Evolutionary conservation across 2,329 filamentous ascomycete genomes (phyloP).

Genomic region (Stemphylium vesicarium): DNA sequence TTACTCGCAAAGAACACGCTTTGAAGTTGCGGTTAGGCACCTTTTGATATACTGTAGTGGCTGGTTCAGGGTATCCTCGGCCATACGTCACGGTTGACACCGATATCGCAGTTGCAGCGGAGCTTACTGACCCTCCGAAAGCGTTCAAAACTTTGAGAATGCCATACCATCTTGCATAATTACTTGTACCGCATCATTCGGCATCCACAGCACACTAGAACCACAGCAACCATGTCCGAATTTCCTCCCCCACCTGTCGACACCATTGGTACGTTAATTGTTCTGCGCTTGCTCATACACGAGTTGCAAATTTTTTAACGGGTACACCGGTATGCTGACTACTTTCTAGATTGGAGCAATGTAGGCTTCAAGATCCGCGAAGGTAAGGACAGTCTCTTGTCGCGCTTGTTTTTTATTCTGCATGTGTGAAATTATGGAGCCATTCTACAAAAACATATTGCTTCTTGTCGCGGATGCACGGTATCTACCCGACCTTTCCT

Average conservation of each 20-base stretch:
- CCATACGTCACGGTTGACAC: slow-evolving; percentile 14
- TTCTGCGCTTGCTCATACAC: background rate
- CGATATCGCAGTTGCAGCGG: slow-evolving; percentile 42
- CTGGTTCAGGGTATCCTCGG: slow-evolving; percentile 36
- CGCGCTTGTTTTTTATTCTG: background rate
- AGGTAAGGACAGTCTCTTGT: slow-evolving; percentile 59
- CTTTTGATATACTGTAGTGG: slow-evolving; percentile 32
- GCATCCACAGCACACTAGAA: slow-evolving; percentile 1
- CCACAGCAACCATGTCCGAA: slow-evolving; percentile 37
- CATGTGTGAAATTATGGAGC: background rate
- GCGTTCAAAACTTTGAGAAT: slow-evolving; percentile 17
- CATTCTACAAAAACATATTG: background rate
- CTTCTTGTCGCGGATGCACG: background rate
- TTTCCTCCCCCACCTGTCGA: slow-evolving; percentile 75
- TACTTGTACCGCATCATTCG: slow-evolving; percentile 8
- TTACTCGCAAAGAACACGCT: slow-evolving; percentile 1
- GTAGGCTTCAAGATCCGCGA: slow-evolving; percentile 93
- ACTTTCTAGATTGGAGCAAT: slow-evolving; percentile 77
- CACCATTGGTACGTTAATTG: slow-evolving; percentile 66
- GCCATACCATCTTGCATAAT: slow-evolving; percentile 13
- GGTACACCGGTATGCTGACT: slow-evolving; percentile 11
- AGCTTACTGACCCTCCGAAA: slow-evolving; percentile 27
- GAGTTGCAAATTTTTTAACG: background rate
- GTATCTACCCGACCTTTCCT: background rate
- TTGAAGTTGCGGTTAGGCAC: slow-evolving; percentile 12